A percentile compares a stretch with the other conserved stretches of the same genome.
phyloP scores from a whole-genome alignment of 176 grass and related monocot genomes.

The Cocos nucifera region DNA sequence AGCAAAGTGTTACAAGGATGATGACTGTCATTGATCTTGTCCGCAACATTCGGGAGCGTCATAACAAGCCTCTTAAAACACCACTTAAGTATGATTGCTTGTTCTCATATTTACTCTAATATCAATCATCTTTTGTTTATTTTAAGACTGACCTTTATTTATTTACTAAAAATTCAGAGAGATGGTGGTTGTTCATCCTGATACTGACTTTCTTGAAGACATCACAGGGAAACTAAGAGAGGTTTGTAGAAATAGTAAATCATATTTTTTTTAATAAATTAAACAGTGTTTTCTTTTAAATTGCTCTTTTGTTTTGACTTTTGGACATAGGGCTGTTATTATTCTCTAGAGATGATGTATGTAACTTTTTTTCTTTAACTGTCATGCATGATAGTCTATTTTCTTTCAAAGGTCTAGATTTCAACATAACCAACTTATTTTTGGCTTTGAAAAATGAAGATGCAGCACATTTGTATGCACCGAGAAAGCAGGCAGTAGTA shows the following conservation, averaged over 20 bases:
- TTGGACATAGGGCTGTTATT: no score
- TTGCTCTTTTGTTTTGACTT: not conserved
- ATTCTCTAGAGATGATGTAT: no score
- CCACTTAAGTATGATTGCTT: constrained; percentile 73
- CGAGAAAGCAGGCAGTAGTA: no score
- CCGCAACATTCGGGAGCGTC: constrained; percentile 85
- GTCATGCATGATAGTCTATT: no score
- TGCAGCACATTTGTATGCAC: no score
- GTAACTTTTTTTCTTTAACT: no score
- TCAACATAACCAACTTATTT: no score
- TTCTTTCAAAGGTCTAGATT: no score
- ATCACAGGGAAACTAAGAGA: constrained; percentile 90
- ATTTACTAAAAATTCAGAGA: constrained; percentile 46
- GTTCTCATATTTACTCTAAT: not conserved
- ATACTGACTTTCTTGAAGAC: constrained; percentile 85
- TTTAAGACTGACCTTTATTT: not conserved
- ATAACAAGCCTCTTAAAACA: constrained; percentile 91
- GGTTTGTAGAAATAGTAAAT: constrained; percentile 28
- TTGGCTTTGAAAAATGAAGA: no score
- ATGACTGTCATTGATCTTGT: constrained; percentile 98
- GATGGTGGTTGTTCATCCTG: constrained; percentile 94
- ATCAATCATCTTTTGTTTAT: not conserved
- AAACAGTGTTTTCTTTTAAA: not conserved
- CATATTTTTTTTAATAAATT: not conserved
- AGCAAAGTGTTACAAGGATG: constrained; percentile 93